A percentile compares a stretch with the other conserved stretches of the same genome.
Evolutionary conservation across 441 rosid species (phyloP).

Genomic region (Erysimum cheiri): DNA sequence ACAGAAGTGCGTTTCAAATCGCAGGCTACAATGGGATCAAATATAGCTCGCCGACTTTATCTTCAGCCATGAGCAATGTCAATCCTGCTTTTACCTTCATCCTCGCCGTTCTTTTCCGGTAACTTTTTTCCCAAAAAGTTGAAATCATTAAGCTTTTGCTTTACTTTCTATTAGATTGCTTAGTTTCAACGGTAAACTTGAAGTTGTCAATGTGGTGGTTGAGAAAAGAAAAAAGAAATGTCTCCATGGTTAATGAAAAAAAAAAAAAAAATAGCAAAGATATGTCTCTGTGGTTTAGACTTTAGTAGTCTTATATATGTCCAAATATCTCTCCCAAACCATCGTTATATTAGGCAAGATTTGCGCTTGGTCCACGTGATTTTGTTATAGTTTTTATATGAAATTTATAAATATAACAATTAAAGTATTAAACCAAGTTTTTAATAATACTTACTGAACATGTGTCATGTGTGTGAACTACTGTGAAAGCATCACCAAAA

Average conservation of each 20-base stretch:
- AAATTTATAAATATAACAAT: too few species aligned
- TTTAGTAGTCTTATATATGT: too few species aligned
- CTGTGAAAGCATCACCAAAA: not conserved
- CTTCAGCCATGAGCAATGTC: conserved; percentile 58
- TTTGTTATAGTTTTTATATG: not conserved
- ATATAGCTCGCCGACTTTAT: conserved; percentile 63
- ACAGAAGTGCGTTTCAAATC: conserved; percentile 53
- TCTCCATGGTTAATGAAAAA: not conserved
- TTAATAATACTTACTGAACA: too few species aligned
- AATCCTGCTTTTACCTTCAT: conserved; percentile 59
- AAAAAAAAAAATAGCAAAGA: too few species aligned
- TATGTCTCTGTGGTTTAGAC: too few species aligned
- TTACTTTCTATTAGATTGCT: not conserved
- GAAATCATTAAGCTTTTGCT: not conserved
- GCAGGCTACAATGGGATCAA: conserved; percentile 56
- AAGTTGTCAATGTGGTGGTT: not conserved
- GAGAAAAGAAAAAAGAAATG: not conserved
- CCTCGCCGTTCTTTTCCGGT: conserved; percentile 61
- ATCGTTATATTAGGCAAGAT: not conserved
- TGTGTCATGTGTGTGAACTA: not conserved
- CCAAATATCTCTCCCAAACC: too few species aligned
- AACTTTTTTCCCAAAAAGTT: conserved; percentile 3
- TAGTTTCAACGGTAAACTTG: not conserved
- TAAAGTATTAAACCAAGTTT: too few species aligned
- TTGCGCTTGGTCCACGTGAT: not conserved